Percentiles rank a stretch among this genome's conserved stretches.
These are phyloP conservation scores for Yamadazyma endophytica DNA, from an alignment of 805 yeast genomes.

Conservation along the genomic window DNA sequence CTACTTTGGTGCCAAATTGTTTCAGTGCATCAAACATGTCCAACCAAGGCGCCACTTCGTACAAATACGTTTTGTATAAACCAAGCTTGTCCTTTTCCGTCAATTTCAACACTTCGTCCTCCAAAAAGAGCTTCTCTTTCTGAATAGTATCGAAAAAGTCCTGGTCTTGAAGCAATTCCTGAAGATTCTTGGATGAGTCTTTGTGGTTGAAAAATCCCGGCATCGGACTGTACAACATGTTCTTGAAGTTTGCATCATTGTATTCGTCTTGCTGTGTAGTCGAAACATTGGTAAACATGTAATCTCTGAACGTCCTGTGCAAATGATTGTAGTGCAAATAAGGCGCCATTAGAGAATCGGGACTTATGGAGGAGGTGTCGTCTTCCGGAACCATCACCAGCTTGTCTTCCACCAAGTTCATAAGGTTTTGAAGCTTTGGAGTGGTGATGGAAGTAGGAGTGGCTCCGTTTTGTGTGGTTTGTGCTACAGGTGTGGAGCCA, in stretches of 20 bases:
- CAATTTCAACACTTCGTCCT: neutral
- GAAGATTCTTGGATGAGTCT: conserved; percentile 4
- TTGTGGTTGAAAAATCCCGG: conserved; percentile 4
- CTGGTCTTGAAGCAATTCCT: conserved; percentile 13
- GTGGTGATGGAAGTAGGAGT: conserved; percentile 2
- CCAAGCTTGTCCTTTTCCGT: conserved; percentile 20
- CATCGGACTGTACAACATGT: conserved; percentile 7
- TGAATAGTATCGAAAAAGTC: conserved; percentile 14
- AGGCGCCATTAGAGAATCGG: conserved; percentile 11
- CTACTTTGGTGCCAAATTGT: conserved; percentile 24
- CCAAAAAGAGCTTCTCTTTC: conserved; percentile 11
- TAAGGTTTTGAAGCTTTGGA: conserved; percentile 8
- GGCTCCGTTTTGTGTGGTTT: too few relatives aligned
- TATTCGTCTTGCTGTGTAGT: conserved; percentile 6
- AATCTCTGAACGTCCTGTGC: conserved; percentile 32
- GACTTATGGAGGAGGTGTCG: conserved; percentile 2
- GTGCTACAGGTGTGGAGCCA: too few relatives aligned
- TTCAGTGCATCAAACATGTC: conserved; percentile 35
- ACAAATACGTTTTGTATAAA: conserved; percentile 28
- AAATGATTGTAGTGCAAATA: conserved; percentile 19
- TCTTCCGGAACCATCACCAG: conserved; percentile 1
- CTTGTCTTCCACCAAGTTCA: conserved; percentile 1
- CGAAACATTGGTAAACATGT: conserved; percentile 33
- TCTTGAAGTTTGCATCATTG: conserved; percentile 8
- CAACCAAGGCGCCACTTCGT: conserved; percentile 35